A percentile compares a stretch with the other conserved stretches of the same genome.
These are phyloP conservation scores for Sporobolus alterniflorus DNA, from an alignment of 202 grass and related monocot species.

Conservation along the genomic window DNA sequence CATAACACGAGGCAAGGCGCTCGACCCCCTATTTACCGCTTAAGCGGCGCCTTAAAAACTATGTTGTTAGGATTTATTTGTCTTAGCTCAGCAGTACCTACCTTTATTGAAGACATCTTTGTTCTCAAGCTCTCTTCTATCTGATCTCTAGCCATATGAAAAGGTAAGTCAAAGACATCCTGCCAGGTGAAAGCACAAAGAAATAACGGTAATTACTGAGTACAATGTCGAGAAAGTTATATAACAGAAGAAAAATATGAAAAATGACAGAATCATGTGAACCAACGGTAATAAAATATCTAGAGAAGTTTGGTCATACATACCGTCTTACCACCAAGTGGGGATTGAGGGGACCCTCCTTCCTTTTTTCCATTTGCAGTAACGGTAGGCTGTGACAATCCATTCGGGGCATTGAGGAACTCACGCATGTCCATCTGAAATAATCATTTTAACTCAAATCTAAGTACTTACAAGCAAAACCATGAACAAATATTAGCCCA, in stretches of 20 bases:
- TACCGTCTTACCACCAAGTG: conserved; percentile 94
- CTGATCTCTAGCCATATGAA: conserved; percentile 99
- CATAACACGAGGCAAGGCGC: too few species aligned
- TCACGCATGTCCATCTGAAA: conserved; percentile 96
- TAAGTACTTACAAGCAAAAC: neutral
- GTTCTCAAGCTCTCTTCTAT: conserved; percentile 99
- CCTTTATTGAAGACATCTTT: conserved; percentile 99
- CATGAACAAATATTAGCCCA: neutral
- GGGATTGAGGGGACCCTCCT: conserved; percentile 75
- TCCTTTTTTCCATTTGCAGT: conserved; percentile 65
- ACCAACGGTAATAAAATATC: neutral
- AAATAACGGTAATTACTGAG: conserved; percentile 7
- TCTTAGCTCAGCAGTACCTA: conserved; percentile 20
- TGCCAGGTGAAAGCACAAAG: conserved; percentile 39
- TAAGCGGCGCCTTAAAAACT: too few species aligned
- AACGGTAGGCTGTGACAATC: conserved; percentile 62
- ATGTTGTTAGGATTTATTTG: neutral
- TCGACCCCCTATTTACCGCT: too few species aligned
- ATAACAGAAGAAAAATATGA: conserved; percentile 8
- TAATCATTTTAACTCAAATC: conserved; percentile 30
- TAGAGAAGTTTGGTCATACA: neutral
- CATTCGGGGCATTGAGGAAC: conserved; percentile 95
- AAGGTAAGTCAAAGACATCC: conserved; percentile 98
- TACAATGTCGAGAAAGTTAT: neutral
- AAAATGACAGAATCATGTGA: conserved; percentile 7